Conservation (phyloP, 2,329 filamentous ascomycete species). For the Fusarium equiseti region DNA sequence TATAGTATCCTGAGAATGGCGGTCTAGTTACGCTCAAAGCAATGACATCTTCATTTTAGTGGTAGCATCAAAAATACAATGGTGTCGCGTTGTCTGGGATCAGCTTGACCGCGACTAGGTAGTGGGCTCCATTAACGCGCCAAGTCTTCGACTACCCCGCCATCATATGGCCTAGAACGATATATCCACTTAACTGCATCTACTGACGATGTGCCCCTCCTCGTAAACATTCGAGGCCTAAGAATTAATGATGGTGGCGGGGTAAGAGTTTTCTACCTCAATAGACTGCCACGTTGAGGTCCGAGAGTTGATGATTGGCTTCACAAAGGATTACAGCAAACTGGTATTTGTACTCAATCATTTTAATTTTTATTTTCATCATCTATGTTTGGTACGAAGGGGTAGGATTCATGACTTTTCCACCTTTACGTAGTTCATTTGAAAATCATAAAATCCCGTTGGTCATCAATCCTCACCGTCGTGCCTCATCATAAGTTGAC, state of each 20-base stretch:
- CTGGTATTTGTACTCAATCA: constrained; percentile 7
- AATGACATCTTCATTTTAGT: constrained; percentile 21
- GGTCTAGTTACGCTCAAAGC: constrained; percentile 6
- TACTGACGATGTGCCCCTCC: constrained; percentile 38
- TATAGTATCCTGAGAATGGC: background rate
- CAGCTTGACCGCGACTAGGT: constrained; percentile 23
- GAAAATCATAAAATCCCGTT: constrained; percentile 40
- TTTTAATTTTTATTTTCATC: constrained; percentile 37
- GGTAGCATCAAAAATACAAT: constrained; percentile 13
- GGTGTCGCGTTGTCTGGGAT: constrained; percentile 26
- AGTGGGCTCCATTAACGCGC: constrained; percentile 31
- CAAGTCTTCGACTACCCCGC: constrained; percentile 41
- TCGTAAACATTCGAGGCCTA: background rate
- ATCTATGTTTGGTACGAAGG: constrained; percentile 44
- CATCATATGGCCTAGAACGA: constrained; percentile 45
- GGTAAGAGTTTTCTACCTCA: background rate
- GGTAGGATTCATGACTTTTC: constrained; percentile 43
- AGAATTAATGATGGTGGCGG: constrained; percentile 11
- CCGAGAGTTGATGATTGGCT: background rate
- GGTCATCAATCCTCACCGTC: constrained; percentile 50
- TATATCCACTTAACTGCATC: constrained; percentile 31
- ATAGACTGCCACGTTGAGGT: background rate
- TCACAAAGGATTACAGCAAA: background rate
- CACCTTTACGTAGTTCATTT: constrained; percentile 45
- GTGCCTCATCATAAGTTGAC: constrained; percentile 50